Evolutionary conservation across 805 yeast genomes (phyloP), one percentile per base, ranked within the genome.

Genomic region (Cyberlindnera samutprakarnensis): DNA sequence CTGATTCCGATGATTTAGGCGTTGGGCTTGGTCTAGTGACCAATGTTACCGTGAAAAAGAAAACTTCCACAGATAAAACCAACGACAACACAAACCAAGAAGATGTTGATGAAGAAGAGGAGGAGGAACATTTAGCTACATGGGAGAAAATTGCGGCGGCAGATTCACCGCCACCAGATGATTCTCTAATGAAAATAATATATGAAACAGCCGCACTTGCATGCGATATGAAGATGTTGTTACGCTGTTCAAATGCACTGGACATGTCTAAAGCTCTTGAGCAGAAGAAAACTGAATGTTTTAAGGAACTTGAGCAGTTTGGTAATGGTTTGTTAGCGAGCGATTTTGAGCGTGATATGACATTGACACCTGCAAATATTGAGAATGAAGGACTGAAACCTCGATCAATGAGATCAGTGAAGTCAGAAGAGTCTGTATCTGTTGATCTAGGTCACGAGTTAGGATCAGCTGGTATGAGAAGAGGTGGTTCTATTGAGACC

Each of bases 221-320:
- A 0, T 70, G 76, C 38, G 90, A 82, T 47, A 61, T 75, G 56
- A 75, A 77, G 44, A 53, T 82, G 37, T 66, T 79, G 66, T 46
- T 76, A 28, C 57, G 82, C 33, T 66, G 78, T 0, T 52, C 65
- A 37, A 75, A 76, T 47, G 74, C 66, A 1, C 52, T 70, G 30
- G 72, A 70, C 32, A 70, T 75, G 70, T 54, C 69, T 12, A 50
- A 51, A 17, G 53, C 57, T 11, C 49, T 68, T 25, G 46, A 41
- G n/a, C 41, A 51, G 20, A 62, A 59, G 29, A 57, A 52, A 33
- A 30, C 21, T 5, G 40, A 32, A 5, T 19, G 47, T 15, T 16
- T 43, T 21, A 30, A 28, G 14, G 54, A 47, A 15, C 23, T 51
- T 26, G 37, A 43, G n/a, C n/a, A n/a, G n/a, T n/a, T n/a, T n/a